Evolutionary conservation across 2,329 filamentous ascomycete species (phyloP).

Genomic region (Talaromyces sp.): DNA sequence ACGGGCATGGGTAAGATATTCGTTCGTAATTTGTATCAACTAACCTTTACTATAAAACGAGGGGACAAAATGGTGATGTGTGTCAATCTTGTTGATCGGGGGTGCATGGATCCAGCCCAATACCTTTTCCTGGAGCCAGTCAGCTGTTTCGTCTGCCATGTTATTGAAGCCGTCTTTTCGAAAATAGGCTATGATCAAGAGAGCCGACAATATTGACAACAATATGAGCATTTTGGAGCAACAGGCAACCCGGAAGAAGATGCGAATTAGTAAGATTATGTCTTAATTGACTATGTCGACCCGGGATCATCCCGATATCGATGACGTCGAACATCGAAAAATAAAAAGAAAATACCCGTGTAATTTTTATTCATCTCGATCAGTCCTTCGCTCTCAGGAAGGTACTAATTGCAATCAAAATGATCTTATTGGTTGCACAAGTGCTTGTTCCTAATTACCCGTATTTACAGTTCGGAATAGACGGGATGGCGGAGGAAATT

Average conservation of each 20-base stretch:
- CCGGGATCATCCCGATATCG: neutral
- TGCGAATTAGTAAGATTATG: neutral
- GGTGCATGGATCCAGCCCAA: constrained; percentile 20
- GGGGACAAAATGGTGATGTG: constrained; percentile 29
- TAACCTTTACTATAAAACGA: constrained; percentile 27
- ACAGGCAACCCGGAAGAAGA: neutral
- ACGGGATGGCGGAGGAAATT: no score
- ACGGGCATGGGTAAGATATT: no score
- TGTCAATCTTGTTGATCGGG: constrained; percentile 28
- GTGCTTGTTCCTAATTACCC: no score
- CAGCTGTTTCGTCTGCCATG: constrained; percentile 11
- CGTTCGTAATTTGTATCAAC: neutral
- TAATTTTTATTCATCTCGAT: no score
- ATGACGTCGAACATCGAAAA: neutral
- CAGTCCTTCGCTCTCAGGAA: no score
- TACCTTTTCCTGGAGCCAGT: constrained; percentile 24
- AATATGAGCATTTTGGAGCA: neutral
- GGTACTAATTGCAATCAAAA: no score
- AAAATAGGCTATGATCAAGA: neutral
- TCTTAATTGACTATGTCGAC: neutral
- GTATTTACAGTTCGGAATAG: no score
- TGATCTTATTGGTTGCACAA: no score
- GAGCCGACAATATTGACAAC: neutral
- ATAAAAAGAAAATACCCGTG: no score
- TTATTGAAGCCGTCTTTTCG: neutral